Base-by-base conservation (phyloP, 2,329 filamentous ascomycete genomes). In the Pleoardoris graminearum region DNA sequence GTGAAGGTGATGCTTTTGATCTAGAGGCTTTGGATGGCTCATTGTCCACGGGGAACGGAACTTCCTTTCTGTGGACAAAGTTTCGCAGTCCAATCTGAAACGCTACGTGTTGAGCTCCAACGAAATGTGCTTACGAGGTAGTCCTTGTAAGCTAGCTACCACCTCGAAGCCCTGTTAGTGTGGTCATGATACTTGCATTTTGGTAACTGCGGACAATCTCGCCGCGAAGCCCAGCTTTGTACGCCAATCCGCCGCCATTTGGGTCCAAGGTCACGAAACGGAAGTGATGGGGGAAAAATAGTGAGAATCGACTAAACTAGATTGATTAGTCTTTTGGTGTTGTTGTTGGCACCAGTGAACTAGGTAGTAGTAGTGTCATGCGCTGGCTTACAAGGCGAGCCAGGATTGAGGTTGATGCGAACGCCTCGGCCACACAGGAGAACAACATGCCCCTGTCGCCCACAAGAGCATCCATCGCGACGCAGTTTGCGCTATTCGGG, bases 231-330 rank as follows among this genome's bases (percentile, higher is more conserved):
- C 74, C 57, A 80, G 51, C 35, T 55, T 51, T 19, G 66, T 58
- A 33, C 67, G 74, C 78, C 78, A 80, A 59, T 74, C 69, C 39
- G 53, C 37, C 27, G 53, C 38, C 42, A 39, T 45, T 49, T 48
- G 54, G 35, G 36, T 32, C 48, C 16, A 19, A 16, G 19, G 25
- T 23, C 10, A 33, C 96, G 80, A 27, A 97, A 80, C 78, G 88
- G 92, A 36, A 17, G 33, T 37, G n/a, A 37, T 10, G n/a, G 16
- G 33, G n/a, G 17, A 19, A 38, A 7, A 38, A 10, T 91, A 90
- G 10, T n/a, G 14, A n/a, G 12, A 36, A n/a, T 36, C 33, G 33
- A 36, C 3, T n/a, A n/a, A 17, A 8, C 2, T 7, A 7, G 33
- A n/a, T 7, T 12, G n/a, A 7, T n/a, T 36, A n/a, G 12, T 36